Evolutionary conservation across 768 basidiomycete species (phyloP).

Genomic region (Trametes punicea): DNA sequence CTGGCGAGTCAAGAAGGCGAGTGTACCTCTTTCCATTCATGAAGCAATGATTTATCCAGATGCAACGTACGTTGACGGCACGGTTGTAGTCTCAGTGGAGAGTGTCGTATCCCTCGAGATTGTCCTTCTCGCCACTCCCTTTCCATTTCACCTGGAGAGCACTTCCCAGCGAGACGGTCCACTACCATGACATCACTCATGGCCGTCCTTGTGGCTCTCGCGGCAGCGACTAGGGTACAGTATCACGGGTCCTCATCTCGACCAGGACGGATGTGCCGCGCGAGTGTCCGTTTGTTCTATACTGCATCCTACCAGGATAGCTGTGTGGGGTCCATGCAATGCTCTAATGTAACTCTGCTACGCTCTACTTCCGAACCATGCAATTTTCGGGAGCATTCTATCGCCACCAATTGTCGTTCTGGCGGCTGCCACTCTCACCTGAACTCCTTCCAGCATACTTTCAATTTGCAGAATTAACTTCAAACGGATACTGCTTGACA

Average conservation of each 20-base stretch:
- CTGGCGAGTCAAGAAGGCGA: slow-evolving; percentile 15
- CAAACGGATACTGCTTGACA: no score
- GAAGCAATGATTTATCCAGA: background rate
- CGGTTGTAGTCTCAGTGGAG: background rate
- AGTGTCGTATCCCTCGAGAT: slow-evolving; percentile 9
- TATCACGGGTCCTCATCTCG: background rate
- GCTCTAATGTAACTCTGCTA: no score
- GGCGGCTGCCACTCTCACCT: no score
- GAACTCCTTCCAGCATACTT: no score
- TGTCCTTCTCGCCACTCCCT: slow-evolving; percentile 1
- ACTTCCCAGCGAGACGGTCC: background rate
- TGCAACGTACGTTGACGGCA: background rate
- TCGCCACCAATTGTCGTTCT: no score
- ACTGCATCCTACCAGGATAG: no score
- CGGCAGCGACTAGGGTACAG: background rate
- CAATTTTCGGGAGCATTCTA: no score
- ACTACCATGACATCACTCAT: slow-evolving; percentile 7
- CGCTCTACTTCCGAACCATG: no score
- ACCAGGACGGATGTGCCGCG: no score
- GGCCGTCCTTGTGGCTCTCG: slow-evolving; percentile 5
- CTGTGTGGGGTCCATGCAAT: no score
- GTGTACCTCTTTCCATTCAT: background rate
- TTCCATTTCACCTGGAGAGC: background rate
- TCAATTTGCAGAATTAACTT: no score
- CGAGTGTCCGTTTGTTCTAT: no score